Evolutionary conservation across 306 rosid genomes (phyloP), one percentile per base, ranked within the genome.

Genomic region (Canavalia gladiata): DNA sequence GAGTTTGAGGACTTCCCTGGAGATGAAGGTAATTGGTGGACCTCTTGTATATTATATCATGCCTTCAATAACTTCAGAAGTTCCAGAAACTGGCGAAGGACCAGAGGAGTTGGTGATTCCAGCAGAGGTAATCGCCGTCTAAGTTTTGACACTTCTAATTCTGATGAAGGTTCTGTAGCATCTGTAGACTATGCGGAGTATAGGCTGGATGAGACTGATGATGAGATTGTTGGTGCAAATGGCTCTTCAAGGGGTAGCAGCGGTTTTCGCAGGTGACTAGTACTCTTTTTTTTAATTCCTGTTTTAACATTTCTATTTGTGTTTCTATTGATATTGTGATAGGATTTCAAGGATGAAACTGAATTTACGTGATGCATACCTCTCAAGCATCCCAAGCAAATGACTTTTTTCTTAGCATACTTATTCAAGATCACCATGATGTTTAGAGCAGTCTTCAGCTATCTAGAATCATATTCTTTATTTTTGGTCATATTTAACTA

Each of bases 11-110:
- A 93, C 83, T 93, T 91, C 81, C 95, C 79, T 30, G 97, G 90
- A 45, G 94, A 88, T 70, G 92, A 90, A 55, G 94, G 94, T 76
- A 91, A 88, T 84, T 91, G 97, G 97, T 93, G 97, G 97, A 93
- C 94, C 75, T 91, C 96, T 34, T 93, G 97, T 76, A 93, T 93
- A 65, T 86, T 93, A 81, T 91, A 91, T 87, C 92, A 93, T 78
- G 94, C 91, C 29, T 93, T 93, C 66, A 90, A 88, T 72, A 91
- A 93, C 80, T 84, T 93, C 37, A 87, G 96, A 79, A 93, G 76
- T 84, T 89, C 92, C 5, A 87, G 97, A 76, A 91, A 90, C 74
- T 79, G 96, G 83, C 88, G 96, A 77, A 83, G 96, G 75, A 83
- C 96, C 10, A 93, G 94, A 86, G 87, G 94, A 86, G 87, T 85